phyloP scores from a whole-genome alignment of 2,329 filamentous ascomycete species.

The Tolypocladium tropicale region DNA sequence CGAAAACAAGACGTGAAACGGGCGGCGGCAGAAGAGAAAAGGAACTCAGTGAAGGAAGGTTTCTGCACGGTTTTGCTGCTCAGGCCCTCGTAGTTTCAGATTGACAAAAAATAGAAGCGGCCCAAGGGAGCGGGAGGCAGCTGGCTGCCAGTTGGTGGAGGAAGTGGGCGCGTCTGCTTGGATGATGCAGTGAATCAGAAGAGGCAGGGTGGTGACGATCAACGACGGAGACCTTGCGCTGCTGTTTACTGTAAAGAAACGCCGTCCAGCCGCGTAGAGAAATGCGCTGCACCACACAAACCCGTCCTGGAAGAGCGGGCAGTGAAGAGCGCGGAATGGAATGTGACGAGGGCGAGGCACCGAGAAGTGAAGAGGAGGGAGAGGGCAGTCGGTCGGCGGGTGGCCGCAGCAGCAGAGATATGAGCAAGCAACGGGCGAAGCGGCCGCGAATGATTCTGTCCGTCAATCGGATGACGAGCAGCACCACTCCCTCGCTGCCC shows the following conservation, averaged over 20 bases:
- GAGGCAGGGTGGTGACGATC: conserved; percentile 1
- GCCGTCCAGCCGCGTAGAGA: conserved; percentile 5
- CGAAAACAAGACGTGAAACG: neutral
- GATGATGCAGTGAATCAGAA: conserved; percentile 5
- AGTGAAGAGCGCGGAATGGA: neutral
- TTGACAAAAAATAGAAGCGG: neutral
- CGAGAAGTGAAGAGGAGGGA: neutral
- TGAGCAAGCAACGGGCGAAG: neutral
- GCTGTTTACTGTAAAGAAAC: conserved; percentile 1
- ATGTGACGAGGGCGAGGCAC: neutral
- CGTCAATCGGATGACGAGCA: neutral
- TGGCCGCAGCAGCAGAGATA: neutral
- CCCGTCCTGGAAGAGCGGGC: neutral
- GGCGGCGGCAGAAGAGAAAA: neutral
- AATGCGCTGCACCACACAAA: neutral
- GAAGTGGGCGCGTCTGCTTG: neutral
- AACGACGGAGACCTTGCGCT: neutral
- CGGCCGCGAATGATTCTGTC: neutral
- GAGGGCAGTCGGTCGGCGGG: neutral
- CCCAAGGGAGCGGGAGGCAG: neutral
- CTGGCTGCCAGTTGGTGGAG: neutral
- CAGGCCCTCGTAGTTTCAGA: neutral
- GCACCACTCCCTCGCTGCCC: neutral
- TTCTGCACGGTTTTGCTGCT: neutral
- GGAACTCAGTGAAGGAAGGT: neutral